Evolutionary conservation across 345 rosid genomes (phyloP), one percentile per base, ranked within the genome.

Genomic region (Pugionium dolabratum): DNA sequence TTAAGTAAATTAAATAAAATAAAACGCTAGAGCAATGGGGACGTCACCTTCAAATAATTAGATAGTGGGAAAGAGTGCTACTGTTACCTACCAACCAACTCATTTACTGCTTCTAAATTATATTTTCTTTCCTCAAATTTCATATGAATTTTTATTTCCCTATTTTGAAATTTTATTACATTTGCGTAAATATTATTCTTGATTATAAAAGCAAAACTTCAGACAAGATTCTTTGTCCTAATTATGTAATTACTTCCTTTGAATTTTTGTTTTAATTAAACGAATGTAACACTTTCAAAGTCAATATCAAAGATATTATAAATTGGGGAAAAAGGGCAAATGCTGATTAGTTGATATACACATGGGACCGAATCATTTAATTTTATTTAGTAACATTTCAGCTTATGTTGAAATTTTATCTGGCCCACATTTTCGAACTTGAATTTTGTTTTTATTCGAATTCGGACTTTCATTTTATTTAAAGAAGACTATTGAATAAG

Each of bases 21-120:
- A 29, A 59, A 49, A 59, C 45, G 60, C 46, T 50, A 39, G 40
- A 58, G 66, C 11, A 60, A 70, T 9, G 18, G 5, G 11, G 72
- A 73, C 43, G 76, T 64, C 76, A 59, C 66, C 71, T 66, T 59
- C 72, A 37, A 44, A 66, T 73, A 43, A 73, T 73, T 45, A 26
- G 62, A 61, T 29, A 44, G 62, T 66, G 72, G 76, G 72, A 49
- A 66, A 59, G 76, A 59, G 62, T 73, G 72, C 76, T 66, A 66
- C 63, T 66, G 72, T 46, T 66, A 73, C 77, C 45, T 0, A 66
- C 77, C 77, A 73, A 73, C 77, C 1, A 73, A 59, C 57, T 66
- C 72, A 66, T 73, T 66, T 60, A 73, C 59, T 64, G 66, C 50
- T 37, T 55, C 37, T 43, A 33, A 1, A 33, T 2, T 39, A 9